Base-by-base conservation (phyloP, 2,329 filamentous ascomycete genomes). In the Fusarium burgessii region DNA sequence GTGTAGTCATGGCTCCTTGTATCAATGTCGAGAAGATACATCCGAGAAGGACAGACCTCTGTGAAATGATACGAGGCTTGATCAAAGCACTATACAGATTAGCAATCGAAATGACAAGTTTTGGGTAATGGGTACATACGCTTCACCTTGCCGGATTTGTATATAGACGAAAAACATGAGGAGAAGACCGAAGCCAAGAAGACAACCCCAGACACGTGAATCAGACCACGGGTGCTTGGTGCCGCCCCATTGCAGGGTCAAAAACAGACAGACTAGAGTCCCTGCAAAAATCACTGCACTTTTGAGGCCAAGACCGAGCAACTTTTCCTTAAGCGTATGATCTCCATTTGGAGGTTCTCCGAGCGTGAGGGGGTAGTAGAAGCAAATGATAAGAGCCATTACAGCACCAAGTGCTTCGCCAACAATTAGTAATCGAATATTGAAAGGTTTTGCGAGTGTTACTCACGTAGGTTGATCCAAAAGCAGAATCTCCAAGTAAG, bases 191-290 rank as follows among this genome's bases (percentile, higher is more conserved):
- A 73, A 74, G 2, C 68, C 67, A 9, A 76, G n/a, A 2, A 77
- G 23, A 25, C 72, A 76, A 4, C 73, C 74, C 63, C 68, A 74
- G 8, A 77, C 74, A 2, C 62, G 56, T 2, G 72, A 58, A 29
- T 76, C 69, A 0, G 72, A 73, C 74, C 72, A 77, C 2, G 66
- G 40, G 40, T 77, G 51, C 6, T 73, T 59, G 4, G 66, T 61
- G 2, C 72, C 75, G 4, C 75, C 75, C 67, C 72, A 76, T 43
- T 77, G 74, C 7, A 77, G 55, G 35, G 73, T 73, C 3, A 77
- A 55, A 9, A 75, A 68, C 5, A 77, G 47, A 13, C 73, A 70
- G 0, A 71, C 46, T 0, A 75, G 25, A 0, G 60, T 43, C 2
- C 57, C 73, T 8, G 68, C 50, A 0, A 74, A 59, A 3, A 76